A percentile compares a stretch with the other conserved stretches of the same genome.
Conservation (phyloP, 2,329 filamentous ascomycete species). For the Alternaria arbusti region DNA sequence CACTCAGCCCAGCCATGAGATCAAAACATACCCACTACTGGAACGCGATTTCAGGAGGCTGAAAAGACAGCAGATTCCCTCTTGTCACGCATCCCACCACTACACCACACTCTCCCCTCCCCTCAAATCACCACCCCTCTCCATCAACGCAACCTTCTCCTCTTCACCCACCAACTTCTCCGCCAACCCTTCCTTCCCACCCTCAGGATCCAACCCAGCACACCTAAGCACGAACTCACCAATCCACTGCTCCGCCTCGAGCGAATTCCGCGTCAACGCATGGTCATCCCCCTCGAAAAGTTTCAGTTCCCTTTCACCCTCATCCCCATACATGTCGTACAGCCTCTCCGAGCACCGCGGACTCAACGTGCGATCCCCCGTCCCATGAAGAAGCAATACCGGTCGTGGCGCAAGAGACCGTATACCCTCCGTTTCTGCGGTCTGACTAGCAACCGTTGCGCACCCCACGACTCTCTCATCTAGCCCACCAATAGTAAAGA, state of each 20-base stretch:
- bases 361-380: background rate
- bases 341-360: background rate
- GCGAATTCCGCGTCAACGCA: background rate
- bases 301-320: background rate
- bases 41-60: background rate
- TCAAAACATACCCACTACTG: background rate
- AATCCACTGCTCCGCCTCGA: constrained; percentile 3
- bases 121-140: background rate
- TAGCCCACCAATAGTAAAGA: background rate
- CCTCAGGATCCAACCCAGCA: background rate
- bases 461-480: background rate
- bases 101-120: constrained; percentile 1
- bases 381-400: constrained; percentile 1
- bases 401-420: background rate
- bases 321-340: background rate
- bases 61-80: background rate
- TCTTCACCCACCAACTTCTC: background rate
- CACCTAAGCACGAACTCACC: background rate
- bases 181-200: background rate
- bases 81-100: background rate
- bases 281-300: constrained; percentile 4
- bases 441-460: constrained; percentile 3
- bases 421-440: background rate
- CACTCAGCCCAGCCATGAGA: background rate
- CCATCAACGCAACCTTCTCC: constrained; percentile 3